Evolutionary conservation across 371 early-diverging fungal genomes (phyloP).

Genomic region (Mucor racemosus): DNA sequence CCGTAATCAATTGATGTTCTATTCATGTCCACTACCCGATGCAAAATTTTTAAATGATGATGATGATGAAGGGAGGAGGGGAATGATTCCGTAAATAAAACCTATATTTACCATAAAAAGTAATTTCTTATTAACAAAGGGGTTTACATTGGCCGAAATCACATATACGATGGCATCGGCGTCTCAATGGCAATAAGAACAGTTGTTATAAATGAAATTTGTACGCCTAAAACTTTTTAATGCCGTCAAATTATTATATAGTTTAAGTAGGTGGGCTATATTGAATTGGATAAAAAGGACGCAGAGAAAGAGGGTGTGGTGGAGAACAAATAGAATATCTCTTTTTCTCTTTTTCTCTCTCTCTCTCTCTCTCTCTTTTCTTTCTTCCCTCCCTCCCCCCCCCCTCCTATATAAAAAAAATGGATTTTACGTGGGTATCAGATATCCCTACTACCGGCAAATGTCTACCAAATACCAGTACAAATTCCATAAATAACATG

Average conservation of each 20-base stretch:
- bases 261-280: not conserved
- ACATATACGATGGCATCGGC: slow-evolving; percentile 1
- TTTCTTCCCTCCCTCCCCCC: slow-evolving; percentile 11
- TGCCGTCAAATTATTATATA: no score
- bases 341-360: slow-evolving; percentile 13
- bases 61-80: not conserved
- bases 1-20: not conserved
- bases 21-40: no score
- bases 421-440: slow-evolving; percentile 31
- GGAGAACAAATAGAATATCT: not conserved
- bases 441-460: slow-evolving; percentile 33
- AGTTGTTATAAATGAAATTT: no score
- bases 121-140: slow-evolving; percentile 13
- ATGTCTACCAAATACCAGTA: slow-evolving; percentile 15
- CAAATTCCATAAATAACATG: not conserved
- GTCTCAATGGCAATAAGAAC: slow-evolving; percentile 5
- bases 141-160: slow-evolving; percentile 9
- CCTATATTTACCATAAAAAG: slow-evolving; percentile 13
- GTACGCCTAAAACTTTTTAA: no score
- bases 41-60: not conserved
- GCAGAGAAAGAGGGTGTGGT: not conserved
- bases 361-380: not conserved
- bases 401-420: not conserved
- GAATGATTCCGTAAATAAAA: not conserved
- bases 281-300: not conserved